Percentiles rank a stretch among this genome's conserved stretches.
Conservation (phyloP, 768 basidiomycete genomes). For the Solioccasus polychromus region DNA sequence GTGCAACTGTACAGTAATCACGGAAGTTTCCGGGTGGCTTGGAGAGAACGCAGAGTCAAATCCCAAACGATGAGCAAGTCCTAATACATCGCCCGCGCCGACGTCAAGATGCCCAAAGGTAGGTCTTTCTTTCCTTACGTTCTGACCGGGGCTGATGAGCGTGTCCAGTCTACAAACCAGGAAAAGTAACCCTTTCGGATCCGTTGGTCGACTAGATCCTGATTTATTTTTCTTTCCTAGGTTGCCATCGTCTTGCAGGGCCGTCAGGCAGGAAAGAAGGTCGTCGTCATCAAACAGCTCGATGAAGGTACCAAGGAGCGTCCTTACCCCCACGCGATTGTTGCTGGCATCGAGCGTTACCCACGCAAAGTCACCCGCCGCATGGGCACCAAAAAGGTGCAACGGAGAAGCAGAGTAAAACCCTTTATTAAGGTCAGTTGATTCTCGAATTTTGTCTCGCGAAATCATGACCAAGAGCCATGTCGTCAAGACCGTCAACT, state of each 20-base stretch:
- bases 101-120: conserved; percentile 45
- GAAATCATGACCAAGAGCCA: not conserved
- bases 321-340: conserved; percentile 96
- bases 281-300: conserved; percentile 95
- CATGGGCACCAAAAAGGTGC: conserved; percentile 96
- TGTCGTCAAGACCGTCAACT: conserved; percentile 76
- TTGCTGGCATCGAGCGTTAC: conserved; percentile 98
- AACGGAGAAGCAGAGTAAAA: conserved; percentile 94
- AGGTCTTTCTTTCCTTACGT: not conserved
- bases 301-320: conserved; percentile 97
- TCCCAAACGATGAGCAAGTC: conserved; percentile 18
- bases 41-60: not conserved
- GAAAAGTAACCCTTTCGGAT: conserved; percentile 62
- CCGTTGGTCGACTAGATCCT: not conserved
- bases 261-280: conserved; percentile 99
- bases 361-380: conserved; percentile 95
- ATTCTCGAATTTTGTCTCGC: not conserved
- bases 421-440: conserved; percentile 94
- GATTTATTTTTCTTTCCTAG: conserved; percentile 35
- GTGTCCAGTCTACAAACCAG: conserved; percentile 83
- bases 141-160: conserved; percentile 11
- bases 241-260: conserved; percentile 98
- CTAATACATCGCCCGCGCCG: conserved; percentile 28
- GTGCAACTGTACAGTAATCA: conserved; percentile 24
- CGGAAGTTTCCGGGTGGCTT: conserved; percentile 39